Conservation (phyloP, 2,329 filamentous ascomycete species). For the Aspergillus oerlinghausenensis region DNA sequence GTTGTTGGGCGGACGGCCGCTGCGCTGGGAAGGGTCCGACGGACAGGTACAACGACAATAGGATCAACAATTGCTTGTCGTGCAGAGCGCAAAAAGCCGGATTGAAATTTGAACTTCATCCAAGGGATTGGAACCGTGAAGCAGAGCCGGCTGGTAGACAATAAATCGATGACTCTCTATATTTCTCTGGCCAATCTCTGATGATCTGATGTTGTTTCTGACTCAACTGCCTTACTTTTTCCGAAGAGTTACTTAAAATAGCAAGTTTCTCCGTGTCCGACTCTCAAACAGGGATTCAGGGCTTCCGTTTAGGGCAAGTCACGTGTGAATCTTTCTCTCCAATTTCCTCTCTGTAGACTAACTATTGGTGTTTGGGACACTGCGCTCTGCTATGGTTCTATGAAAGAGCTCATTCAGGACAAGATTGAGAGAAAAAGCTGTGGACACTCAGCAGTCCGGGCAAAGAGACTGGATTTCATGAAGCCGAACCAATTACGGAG, state of each 20-base stretch:
- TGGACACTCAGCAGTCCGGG: too few relatives aligned
- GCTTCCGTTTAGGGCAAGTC: constrained; percentile 5
- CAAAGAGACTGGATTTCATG: not conserved
- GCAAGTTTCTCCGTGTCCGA: constrained; percentile 1
- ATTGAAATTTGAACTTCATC: constrained; percentile 25
- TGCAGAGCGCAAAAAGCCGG: constrained; percentile 23
- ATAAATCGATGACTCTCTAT: not conserved
- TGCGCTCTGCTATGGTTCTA: too few relatives aligned
- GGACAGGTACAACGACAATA: constrained; percentile 11
- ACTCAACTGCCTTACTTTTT: not conserved
- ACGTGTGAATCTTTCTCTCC: not conserved
- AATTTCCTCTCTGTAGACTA: too few relatives aligned
- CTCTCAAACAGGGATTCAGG: constrained; percentile 1
- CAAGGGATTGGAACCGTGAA: constrained; percentile 16
- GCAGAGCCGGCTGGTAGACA: not conserved
- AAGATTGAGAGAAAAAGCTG: too few relatives aligned
- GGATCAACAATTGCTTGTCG: constrained; percentile 26
- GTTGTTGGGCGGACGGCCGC: constrained; percentile 7
- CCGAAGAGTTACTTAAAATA: not conserved
- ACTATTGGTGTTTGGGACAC: not conserved
- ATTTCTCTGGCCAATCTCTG: not conserved
- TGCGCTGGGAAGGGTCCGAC: constrained; percentile 4
- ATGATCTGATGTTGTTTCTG: not conserved
- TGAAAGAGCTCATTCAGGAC: too few relatives aligned
- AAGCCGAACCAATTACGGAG: not conserved